Evolutionary conservation across 495 filamentous ascomycete species (phyloP), one percentile per base, ranked within the genome.

Genomic region (Neurospora intermedia): DNA sequence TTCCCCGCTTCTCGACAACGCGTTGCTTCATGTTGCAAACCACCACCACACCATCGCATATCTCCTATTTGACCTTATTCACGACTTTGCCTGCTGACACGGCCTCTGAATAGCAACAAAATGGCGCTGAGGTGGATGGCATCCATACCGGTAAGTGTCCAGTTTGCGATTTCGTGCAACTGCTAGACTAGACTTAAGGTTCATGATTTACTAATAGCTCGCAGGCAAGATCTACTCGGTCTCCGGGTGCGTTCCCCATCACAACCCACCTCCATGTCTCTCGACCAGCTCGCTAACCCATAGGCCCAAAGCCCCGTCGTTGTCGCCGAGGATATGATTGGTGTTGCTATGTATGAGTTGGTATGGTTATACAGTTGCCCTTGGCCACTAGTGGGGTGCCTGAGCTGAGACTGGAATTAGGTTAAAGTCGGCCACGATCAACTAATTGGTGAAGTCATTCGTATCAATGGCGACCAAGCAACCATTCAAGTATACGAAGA

Each of bases 321-420:
- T 76, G 90, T 98, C 77, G 96, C 96, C 80, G 94, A 98, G 86
- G 90, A 98, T 82, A 97, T 98, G 94, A 92, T 94, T 80, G 96
- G 96, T 80, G 96, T 96, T 90, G 94, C 96, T 79, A 98, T 99
- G 96, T 98, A 99, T 87, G 96, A 99, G 85, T 85, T 99, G 88
- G 95, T 81, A 80, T 45, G 79, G 41, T 59, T 54, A 27, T 35
- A 35, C 27, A 66, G 2, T 35, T 66, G 54, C 35, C 54, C 54
- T 66, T 13, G 4, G 31, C 54, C 13, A 38, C 95, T 84, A 74
- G 87, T 75, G 72, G 70, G 59, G 38, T 38, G 66, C 11, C 73
- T 20, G 72, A 59, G n/a, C 73, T 75, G 76, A 75, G 35, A 31
- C 72, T 79, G 92, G 92, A 91, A 70, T 74, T 71, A 81, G 79